phyloP scores from a whole-genome alignment of 495 filamentous ascomycete genomes.

The Ascodesmis nigricans region DNA sequence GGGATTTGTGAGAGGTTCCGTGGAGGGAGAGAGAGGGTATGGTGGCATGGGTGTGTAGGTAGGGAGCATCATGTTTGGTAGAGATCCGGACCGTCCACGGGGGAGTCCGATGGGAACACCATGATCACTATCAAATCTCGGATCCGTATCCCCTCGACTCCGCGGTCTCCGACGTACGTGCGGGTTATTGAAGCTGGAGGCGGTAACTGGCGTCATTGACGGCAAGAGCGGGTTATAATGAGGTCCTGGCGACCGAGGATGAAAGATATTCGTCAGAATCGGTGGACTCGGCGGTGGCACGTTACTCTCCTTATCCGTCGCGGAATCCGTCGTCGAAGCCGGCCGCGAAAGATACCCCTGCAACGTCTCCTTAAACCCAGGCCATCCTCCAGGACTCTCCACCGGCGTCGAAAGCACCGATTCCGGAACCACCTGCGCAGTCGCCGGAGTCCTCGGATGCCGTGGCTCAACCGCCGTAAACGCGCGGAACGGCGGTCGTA shows the following conservation, averaged over 20 bases:
- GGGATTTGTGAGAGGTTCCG: conserved; percentile 8
- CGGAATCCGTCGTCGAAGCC: too few relatives aligned
- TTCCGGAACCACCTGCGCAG: background rate
- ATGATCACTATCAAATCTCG: too few relatives aligned
- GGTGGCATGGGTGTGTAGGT: conserved; percentile 2
- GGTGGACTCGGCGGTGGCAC: too few relatives aligned
- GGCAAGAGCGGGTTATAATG: background rate
- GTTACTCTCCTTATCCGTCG: too few relatives aligned
- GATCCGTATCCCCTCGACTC: too few relatives aligned
- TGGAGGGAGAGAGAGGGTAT: background rate
- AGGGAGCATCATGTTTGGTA: background rate
- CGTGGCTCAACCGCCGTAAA: background rate
- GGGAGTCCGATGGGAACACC: too few relatives aligned
- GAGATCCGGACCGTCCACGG: background rate
- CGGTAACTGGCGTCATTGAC: background rate
- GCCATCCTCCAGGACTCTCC: too few relatives aligned
- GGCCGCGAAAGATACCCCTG: background rate
- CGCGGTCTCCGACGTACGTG: too few relatives aligned
- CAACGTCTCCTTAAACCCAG: background rate
- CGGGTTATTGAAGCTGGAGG: background rate
- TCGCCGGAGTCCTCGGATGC: background rate
- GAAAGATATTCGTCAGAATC: too few relatives aligned
- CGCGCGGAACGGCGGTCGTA: background rate
- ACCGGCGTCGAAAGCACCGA: too few relatives aligned
- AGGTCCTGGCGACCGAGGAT: too few relatives aligned